Conservation (phyloP, 768 basidiomycete genomes). For the Tricholoma flavovirens region DNA sequence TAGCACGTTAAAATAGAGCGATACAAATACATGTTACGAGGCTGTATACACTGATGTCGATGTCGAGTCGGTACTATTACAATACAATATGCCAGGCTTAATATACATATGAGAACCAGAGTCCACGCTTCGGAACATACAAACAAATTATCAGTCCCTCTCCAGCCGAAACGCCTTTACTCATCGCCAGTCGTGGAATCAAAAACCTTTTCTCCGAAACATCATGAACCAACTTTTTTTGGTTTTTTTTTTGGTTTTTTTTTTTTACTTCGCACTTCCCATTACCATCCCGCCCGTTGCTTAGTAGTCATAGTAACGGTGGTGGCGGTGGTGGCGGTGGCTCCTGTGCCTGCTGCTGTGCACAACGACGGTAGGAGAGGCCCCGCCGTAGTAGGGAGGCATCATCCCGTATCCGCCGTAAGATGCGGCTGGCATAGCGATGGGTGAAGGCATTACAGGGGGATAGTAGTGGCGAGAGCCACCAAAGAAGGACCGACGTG, state of each 20-base stretch:
- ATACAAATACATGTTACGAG: no score
- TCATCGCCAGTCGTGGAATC: background rate
- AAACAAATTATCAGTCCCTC: background rate
- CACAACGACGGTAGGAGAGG: background rate
- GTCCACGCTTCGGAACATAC: background rate
- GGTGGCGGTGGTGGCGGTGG: background rate
- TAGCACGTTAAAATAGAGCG: no score
- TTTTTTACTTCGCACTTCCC: background rate
- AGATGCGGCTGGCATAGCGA: constrained; percentile 9
- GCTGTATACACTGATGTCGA: no score
- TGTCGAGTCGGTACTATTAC: no score
- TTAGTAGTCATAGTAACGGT: constrained; percentile 1
- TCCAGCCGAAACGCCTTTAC: background rate
- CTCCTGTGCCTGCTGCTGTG: background rate
- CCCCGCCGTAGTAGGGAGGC: background rate
- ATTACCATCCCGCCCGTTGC: background rate
- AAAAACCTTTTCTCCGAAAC: background rate
- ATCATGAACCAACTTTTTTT: background rate
- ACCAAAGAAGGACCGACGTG: background rate
- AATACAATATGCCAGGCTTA: no score
- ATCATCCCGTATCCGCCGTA: constrained; percentile 5
- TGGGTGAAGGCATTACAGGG: constrained; percentile 11
- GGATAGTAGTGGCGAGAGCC: constrained; percentile 6
- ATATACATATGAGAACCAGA: background rate
- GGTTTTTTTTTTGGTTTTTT: no score